Percentiles rank a stretch among this genome's conserved stretches.
Conservation (phyloP, 2,329 filamentous ascomycete genomes). For the Colletotrichum chrysophilum region DNA sequence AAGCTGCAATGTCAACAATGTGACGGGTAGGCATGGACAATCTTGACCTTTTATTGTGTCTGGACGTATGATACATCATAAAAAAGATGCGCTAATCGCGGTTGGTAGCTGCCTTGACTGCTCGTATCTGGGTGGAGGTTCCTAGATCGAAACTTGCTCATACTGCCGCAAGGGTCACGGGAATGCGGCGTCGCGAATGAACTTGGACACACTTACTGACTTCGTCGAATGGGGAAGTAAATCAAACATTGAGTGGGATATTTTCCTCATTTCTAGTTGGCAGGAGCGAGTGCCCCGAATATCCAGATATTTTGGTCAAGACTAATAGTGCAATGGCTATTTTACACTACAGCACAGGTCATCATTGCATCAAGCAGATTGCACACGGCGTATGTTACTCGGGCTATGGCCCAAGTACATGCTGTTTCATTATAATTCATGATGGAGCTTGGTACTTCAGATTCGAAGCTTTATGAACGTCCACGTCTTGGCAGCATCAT, state of each 20-base stretch:
- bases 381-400: background rate
- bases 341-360: background rate
- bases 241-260: background rate
- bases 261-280: background rate
- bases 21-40: background rate
- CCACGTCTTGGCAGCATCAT: background rate
- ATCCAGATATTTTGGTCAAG: background rate
- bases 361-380: background rate
- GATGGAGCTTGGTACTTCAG: background rate
- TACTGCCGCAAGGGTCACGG: background rate
- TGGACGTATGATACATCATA: background rate
- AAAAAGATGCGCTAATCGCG: background rate
- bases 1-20: background rate
- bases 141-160: conserved; percentile 16
- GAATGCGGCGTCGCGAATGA: background rate
- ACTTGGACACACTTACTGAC: background rate
- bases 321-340: background rate
- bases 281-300: background rate
- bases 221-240: background rate
- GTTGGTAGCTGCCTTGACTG: background rate
- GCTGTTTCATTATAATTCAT: background rate
- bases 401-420: background rate
- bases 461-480: background rate
- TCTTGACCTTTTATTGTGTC: background rate
- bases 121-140: background rate